Evolutionary conservation across 2,329 filamentous ascomycete genomes (phyloP), one percentile per base, ranked within the genome.

Genomic region (Fusarium nisikadoi): DNA sequence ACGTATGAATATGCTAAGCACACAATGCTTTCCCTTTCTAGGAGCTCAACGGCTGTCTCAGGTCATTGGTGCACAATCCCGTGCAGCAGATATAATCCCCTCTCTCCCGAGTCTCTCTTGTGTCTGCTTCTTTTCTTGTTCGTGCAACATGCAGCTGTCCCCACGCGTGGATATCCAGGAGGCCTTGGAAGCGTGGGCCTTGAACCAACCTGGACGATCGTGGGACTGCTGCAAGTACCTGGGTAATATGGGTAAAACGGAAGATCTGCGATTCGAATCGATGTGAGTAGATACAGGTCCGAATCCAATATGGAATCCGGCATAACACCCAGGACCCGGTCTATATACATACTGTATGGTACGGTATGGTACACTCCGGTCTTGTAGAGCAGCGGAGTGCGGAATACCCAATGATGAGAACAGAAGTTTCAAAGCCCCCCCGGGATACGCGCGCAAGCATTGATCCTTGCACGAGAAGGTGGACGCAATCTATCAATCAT

Each of bases 31-130:
- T 73, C 33, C 36, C 70, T 71, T 67, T 38, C 42, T 62, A 65
- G 62, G 65, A 57, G 43, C 45, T 41, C 59, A 58, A 60, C 68
- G 56, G 64, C 50, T 73, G 75, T 76, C 75, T 76, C 75, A 76
- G 74, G 75, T 76, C 39, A 62, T 69, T 49, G 73, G 65, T 62
- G 64, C 65, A 72, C 73, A 69, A 75, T 75, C 68, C 70, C 56
- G 59, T 52, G 64, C 73, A 70, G 58, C 63, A 65, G 59, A 60
- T 65, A 64, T 45, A 65, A 67, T 62, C 56, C 58, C 56, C 61
- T 61, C 49, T 55, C 59, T 62, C 56, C 59, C 56, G 49, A 57
- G 54, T 70, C 46, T 57, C 49, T 74, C 55, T 43, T 69, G 41
- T 55, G 52, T 66, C 61, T 62, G 61, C 61, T 70, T 50, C 41